A percentile compares a stretch with the other conserved stretches of the same genome.
phyloP scores from a whole-genome alignment of 1,284 basidiomycete species.

The Tylopilus orsonianus region DNA sequence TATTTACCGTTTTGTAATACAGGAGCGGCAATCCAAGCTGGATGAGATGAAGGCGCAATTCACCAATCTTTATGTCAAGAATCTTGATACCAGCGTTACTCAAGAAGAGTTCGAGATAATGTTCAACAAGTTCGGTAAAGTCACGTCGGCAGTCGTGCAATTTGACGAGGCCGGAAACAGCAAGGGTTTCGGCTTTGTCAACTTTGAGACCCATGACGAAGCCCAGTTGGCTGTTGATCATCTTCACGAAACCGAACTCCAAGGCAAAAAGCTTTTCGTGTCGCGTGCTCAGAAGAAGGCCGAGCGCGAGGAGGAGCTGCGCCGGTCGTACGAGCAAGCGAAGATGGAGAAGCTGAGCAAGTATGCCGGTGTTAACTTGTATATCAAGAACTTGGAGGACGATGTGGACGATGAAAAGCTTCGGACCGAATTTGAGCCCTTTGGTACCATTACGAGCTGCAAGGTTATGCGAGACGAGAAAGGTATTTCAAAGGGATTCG shows the following conservation, averaged over 20 bases:
- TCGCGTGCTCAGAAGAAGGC: constrained; percentile 98
- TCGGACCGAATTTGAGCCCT: constrained; percentile 93
- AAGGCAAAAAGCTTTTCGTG: constrained; percentile 93
- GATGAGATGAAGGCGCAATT: constrained; percentile 97
- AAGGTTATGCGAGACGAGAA: constrained; percentile 99
- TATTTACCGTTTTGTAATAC: not conserved
- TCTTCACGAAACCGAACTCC: constrained; percentile 86
- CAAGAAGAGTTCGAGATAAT: constrained; percentile 88
- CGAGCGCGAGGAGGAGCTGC: constrained; percentile 97
- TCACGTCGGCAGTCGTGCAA: constrained; percentile 88
- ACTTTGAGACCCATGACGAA: constrained; percentile 91
- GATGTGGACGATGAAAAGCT: constrained; percentile 95
- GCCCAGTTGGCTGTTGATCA: constrained; percentile 89
- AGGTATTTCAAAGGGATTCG: constrained; percentile 91
- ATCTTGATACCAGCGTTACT: constrained; percentile 83
- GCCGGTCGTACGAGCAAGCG: constrained; percentile 91
- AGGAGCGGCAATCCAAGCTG: constrained; percentile 97
- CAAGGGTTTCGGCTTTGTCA: constrained; percentile 99
- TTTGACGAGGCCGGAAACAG: constrained; percentile 85
- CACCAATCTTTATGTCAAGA: constrained; percentile 99
- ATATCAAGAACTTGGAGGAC: constrained; percentile 98
- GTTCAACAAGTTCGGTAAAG: constrained; percentile 79
- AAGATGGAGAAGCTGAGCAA: constrained; percentile 98
- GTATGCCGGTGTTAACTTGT: constrained; percentile 98
- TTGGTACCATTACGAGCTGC: constrained; percentile 96